phyloP scores from a whole-genome alignment of 306 rosid species.

The Corylus americana region DNA sequence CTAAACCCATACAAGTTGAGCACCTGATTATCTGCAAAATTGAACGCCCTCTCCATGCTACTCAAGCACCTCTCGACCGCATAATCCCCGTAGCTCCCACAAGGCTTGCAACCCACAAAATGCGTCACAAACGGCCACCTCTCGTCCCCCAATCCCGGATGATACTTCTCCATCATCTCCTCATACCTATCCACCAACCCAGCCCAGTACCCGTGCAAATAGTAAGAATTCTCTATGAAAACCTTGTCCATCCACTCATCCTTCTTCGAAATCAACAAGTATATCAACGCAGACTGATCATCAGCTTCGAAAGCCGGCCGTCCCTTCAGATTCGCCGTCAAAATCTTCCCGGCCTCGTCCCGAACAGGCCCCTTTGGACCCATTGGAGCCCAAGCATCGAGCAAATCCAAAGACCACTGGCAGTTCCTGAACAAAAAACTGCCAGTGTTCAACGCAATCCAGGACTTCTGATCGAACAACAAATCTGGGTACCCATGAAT shows the following conservation, averaged over 20 bases:
- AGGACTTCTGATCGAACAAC: slow-evolving; percentile 88
- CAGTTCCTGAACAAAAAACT: slow-evolving; percentile 87
- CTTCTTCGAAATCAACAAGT: slow-evolving; percentile 78
- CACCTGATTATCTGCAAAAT: slow-evolving; percentile 96
- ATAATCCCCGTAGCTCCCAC: slow-evolving; percentile 99
- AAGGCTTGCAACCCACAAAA: slow-evolving; percentile 97
- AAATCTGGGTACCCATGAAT: slow-evolving; percentile 96
- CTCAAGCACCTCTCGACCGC: slow-evolving; percentile 89
- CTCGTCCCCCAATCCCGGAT: slow-evolving; percentile 92
- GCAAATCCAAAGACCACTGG: slow-evolving; percentile 97
- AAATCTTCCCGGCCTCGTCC: slow-evolving; percentile 82
- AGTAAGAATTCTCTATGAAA: slow-evolving; percentile 85
- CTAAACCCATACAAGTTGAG: slow-evolving; percentile 84
- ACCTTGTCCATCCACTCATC: slow-evolving; percentile 92
- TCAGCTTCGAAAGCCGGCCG: slow-evolving; percentile 97
- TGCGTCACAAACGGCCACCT: slow-evolving; percentile 99
- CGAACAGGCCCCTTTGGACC: slow-evolving; percentile 86
- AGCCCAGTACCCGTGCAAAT: slow-evolving; percentile 97
- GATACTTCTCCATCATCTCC: slow-evolving; percentile 97
- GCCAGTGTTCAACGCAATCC: slow-evolving; percentile 96
- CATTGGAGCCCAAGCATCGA: slow-evolving; percentile 99
- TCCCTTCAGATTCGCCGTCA: slow-evolving; percentile 90
- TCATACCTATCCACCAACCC: slow-evolving; percentile 96
- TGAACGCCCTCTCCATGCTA: slow-evolving; percentile 98
- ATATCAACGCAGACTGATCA: slow-evolving; percentile 95